Evolutionary conservation across 108 stramenopile species (phyloP).

Genomic region (Skeletonema grethae): DNA sequence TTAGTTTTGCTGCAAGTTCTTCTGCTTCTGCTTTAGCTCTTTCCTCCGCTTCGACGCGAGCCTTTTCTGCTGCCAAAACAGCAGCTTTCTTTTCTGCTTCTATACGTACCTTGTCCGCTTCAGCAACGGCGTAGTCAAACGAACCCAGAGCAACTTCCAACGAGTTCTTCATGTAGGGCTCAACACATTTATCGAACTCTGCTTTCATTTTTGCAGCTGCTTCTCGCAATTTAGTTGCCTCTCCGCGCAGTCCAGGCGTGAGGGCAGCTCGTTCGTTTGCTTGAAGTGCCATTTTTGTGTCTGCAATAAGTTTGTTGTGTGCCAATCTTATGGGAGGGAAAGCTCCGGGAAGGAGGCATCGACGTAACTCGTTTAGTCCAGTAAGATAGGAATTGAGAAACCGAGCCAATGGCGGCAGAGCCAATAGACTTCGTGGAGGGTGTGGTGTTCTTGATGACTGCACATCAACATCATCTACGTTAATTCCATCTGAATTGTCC

Average conservation of each 20-base stretch:
- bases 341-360: conserved; percentile 80
- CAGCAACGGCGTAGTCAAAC: conserved; percentile 29
- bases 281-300: conserved; percentile 57
- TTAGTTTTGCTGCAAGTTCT: conserved; percentile 11
- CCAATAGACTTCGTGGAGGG: conserved; percentile 76
- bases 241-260: conserved; percentile 77
- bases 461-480: conserved; percentile 14
- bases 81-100: conserved; percentile 39
- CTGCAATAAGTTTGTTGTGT: conserved; percentile 39
- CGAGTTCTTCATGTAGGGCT: conserved; percentile 66
- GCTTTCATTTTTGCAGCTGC: conserved; percentile 63
- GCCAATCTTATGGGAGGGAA: conserved; percentile 58
- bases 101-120: conserved; percentile 32
- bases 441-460: conserved; percentile 41
- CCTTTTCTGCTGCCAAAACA: conserved; percentile 38
- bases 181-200: conserved; percentile 53
- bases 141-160: conserved; percentile 76
- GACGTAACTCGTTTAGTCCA: conserved; percentile 85
- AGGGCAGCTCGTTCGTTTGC: conserved; percentile 74
- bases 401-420: conserved; percentile 82
- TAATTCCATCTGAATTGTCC: conserved; percentile 15
- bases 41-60: conserved; percentile 15
- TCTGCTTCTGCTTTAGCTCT: conserved; percentile 14
- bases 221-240: conserved; percentile 68
- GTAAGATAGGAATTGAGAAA: conserved; percentile 75